Base-by-base conservation (phyloP, 164 flowering plant genomes). In the Taxillus chinensis region DNA sequence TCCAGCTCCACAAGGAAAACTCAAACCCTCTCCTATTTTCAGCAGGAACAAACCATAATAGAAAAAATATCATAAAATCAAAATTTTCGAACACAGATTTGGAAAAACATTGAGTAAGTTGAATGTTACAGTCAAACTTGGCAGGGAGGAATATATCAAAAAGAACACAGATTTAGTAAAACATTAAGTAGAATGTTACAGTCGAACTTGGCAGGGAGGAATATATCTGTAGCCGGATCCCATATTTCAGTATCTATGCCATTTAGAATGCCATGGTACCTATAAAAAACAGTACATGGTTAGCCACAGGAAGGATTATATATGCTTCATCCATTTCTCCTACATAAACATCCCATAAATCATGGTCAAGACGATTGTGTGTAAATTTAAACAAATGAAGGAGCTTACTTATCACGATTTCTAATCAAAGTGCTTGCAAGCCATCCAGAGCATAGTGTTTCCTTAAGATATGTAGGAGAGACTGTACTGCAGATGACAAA, bases 381-480 rank as follows among this genome's bases (percentile, higher is more conserved):
- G 5, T 41, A 42, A 58, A 64, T 7, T 12, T 17, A 13, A 45
- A 59, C 49, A 54, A 11, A 0, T 65, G 43, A 58, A 66, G 10
- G 17, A 46, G 45, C 84, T 73, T 73, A 84, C 89, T 84, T 84
- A 16, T 84, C 80, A 65, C 75, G 83, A 70, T 79, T 66, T 59
- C 60, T 73, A 15, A 84, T 70, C 68, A 84, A 67, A 4, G 79
- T 70, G 58, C 83, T 77, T 11, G 83, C 66, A 63, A 84, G 83
- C 89, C 89, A 84, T 51, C 89, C 89, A 50, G 86, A 80, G 72
- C 76, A 68, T 10, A 84, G 79, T 54, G 89, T 84, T 64, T 84
- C 86, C 69, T 78, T 74, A 7, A 77, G 77, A 74, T 84, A 84
- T 37, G 86, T 80, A 50, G 86, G 85, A 71, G 89, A 84, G 41